These are phyloP conservation scores for Yamadazyma blattariae DNA, from an alignment of 1,139 yeast species.

Conservation along the genomic window DNA sequence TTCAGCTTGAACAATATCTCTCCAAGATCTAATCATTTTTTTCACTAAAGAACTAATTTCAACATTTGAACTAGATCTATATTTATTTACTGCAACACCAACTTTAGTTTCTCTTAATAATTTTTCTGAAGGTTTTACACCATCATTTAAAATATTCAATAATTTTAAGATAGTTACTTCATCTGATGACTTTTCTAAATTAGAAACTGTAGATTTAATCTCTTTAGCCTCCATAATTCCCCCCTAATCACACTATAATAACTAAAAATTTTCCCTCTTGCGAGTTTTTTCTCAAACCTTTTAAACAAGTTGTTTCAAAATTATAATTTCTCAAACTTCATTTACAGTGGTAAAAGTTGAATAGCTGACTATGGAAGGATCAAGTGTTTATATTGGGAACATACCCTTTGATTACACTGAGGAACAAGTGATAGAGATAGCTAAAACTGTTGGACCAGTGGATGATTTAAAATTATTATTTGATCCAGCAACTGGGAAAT, in stretches of 20 bases:
- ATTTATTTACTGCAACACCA: conserved; percentile 95
- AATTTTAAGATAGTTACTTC: conserved; percentile 67
- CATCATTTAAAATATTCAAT: conserved; percentile 62
- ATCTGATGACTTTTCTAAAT: conserved; percentile 72
- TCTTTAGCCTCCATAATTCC: conserved; percentile 66
- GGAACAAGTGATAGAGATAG: conserved; percentile 81
- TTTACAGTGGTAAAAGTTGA: too few species aligned
- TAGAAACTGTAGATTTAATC: conserved; percentile 64
- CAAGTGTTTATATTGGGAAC: conserved; percentile 34
- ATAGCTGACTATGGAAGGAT: conserved; percentile 9
- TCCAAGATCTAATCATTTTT: conserved; percentile 83
- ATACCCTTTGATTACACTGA: conserved; percentile 62
- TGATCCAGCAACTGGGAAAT: conserved; percentile 86
- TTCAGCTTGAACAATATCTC: conserved; percentile 81
- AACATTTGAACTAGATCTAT: conserved; percentile 63
- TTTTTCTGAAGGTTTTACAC: conserved; percentile 81
- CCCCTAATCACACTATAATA: neutral
- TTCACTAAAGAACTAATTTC: conserved; percentile 73
- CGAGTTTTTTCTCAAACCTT: neutral
- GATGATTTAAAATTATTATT: conserved; percentile 71
- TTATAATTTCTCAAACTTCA: too few species aligned
- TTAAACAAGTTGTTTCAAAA: too few species aligned
- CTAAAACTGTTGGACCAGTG: conserved; percentile 85
- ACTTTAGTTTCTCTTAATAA: conserved; percentile 89
- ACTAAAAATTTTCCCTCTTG: neutral